phyloP scores from a whole-genome alignment of 257 asterid genomes.

The Nicotiana obtusifolia region DNA sequence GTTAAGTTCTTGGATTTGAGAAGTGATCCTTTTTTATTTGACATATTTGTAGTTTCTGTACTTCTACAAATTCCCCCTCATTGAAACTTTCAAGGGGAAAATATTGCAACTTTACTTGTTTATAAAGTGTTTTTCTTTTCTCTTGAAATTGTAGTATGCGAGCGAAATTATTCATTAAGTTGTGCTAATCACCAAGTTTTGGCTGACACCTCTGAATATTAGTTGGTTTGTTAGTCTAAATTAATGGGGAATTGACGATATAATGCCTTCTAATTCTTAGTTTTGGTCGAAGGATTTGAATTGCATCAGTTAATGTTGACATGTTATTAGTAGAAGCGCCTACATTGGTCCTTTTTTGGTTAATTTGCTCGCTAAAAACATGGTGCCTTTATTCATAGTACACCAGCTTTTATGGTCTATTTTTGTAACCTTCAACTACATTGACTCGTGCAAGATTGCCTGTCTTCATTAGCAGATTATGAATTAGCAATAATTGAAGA shows the following conservation, averaged over 20 bases:
- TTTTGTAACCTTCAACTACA: background rate
- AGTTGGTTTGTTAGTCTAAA: background rate
- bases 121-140: background rate
- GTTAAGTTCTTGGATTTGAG: slow-evolving; percentile 23
- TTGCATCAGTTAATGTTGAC: background rate
- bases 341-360: background rate
- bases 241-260: background rate
- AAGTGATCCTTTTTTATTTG: slow-evolving; percentile 28
- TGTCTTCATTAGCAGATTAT: background rate
- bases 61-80: background rate
- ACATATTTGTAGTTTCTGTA: slow-evolving; percentile 16
- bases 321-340: background rate
- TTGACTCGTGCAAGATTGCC: background rate
- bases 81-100: background rate
- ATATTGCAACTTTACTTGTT: slow-evolving; percentile 15
- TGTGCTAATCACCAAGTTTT: background rate
- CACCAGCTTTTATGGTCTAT: background rate
- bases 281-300: background rate
- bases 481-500: background rate
- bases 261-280: background rate
- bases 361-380: background rate
- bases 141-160: background rate
- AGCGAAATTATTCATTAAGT: background rate
- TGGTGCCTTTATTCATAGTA: background rate
- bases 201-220: background rate